phyloP scores from a whole-genome alignment of 148 eudicot species.

The Amaranthus hypochondriacus region DNA sequence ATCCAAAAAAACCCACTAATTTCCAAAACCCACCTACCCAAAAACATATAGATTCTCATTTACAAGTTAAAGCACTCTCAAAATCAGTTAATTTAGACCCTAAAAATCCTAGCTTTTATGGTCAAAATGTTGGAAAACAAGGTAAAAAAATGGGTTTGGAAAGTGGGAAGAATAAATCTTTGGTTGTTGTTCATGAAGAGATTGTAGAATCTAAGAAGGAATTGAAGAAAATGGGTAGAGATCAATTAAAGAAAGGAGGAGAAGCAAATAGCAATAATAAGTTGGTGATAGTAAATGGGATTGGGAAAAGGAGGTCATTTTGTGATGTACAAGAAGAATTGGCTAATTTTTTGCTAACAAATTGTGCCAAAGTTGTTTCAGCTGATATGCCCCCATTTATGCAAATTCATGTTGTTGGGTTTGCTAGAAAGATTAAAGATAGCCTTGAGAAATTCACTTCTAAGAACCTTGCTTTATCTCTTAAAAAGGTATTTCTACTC shows the following conservation, averaged over 20 bases:
- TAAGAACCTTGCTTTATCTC: conserved; percentile 69
- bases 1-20: conserved; percentile 32
- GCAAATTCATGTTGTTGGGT: conserved; percentile 90
- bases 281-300: conserved; percentile 13
- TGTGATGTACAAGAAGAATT: conserved; percentile 56
- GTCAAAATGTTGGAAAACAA: conserved; percentile 17
- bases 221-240: conserved; percentile 20
- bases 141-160: conserved; percentile 30
- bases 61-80: conserved; percentile 30
- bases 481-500: conserved; percentile 62
- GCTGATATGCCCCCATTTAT: conserved; percentile 90
- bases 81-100: conserved; percentile 34
- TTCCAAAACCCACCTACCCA: conserved; percentile 28
- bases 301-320: conserved; percentile 55
- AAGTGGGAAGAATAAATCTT: conserved; percentile 14
- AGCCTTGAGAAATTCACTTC: conserved; percentile 91
- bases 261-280: not conserved
- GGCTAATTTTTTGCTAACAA: conserved; percentile 57
- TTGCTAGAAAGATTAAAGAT: conserved; percentile 82
- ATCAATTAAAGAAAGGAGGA: conserved; percentile 10
- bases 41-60: conserved; percentile 19
- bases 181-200: conserved; percentile 9
- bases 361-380: conserved; percentile 72
- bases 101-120: conserved; percentile 17
- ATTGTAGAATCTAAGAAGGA: conserved; percentile 11